phyloP scores from a whole-genome alignment of 1,284 basidiomycete genomes.

The Laetiporus sulphureus region DNA sequence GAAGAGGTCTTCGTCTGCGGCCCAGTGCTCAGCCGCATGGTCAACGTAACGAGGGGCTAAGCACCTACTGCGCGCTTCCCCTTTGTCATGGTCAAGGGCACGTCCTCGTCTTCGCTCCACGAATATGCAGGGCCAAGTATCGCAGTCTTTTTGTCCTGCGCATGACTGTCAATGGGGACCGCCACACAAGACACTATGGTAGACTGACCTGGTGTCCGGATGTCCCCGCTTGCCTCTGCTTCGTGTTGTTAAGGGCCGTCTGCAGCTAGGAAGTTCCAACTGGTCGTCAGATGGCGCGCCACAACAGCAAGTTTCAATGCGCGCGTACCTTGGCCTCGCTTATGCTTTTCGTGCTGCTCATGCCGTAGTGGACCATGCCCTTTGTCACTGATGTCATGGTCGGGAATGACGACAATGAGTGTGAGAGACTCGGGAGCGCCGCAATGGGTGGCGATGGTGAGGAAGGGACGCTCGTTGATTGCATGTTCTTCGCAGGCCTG shows the following conservation, averaged over 20 bases:
- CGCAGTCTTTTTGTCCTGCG: too few relatives aligned
- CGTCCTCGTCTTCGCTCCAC: too few relatives aligned
- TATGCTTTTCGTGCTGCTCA: conserved; percentile 19
- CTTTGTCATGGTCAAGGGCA: too few relatives aligned
- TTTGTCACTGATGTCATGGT: conserved; percentile 26
- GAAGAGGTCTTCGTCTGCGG: too few relatives aligned
- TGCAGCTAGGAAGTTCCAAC: conserved; percentile 17
- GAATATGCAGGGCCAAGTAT: too few relatives aligned
- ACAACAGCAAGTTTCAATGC: background rate
- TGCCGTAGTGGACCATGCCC: conserved; percentile 29
- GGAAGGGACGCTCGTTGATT: conserved; percentile 7
- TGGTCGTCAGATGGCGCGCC: conserved; percentile 5
- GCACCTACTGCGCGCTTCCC: too few relatives aligned
- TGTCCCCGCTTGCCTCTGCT: conserved; percentile 19
- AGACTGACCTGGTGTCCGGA: too few relatives aligned
- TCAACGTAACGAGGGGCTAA: too few relatives aligned
- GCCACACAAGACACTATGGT: too few relatives aligned
- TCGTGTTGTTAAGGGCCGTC: conserved; percentile 20
- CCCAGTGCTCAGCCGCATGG: too few relatives aligned
- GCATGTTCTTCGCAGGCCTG: conserved; percentile 10
- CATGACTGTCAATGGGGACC: too few relatives aligned
- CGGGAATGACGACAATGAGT: conserved; percentile 27
- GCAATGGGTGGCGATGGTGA: conserved; percentile 17
- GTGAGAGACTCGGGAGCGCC: conserved; percentile 25
- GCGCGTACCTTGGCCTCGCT: conserved; percentile 25